A percentile compares a stretch with the other conserved stretches of the same genome.
These are phyloP conservation scores for Albizia julibrissin DNA, from an alignment of 306 rosid species.

Conservation along the genomic window DNA sequence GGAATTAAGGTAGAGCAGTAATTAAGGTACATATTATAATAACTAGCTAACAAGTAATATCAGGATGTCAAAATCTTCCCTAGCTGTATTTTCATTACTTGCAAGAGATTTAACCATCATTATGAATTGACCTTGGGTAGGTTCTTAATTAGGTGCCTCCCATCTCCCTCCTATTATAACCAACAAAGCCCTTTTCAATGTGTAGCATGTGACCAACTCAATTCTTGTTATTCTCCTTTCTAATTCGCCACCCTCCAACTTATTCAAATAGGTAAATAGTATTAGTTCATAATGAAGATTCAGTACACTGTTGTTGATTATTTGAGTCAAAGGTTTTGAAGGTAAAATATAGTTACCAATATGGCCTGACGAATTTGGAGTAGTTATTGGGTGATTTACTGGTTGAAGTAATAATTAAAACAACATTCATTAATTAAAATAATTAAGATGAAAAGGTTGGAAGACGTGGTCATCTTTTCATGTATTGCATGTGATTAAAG, in stretches of 20 bases:
- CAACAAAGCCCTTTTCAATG: slow-evolving; percentile 27
- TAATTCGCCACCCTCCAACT: neutral
- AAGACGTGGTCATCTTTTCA: neutral
- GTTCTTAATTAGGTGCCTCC: neutral
- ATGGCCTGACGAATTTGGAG: neutral
- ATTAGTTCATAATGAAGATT: neutral
- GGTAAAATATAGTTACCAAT: neutral
- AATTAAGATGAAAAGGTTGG: neutral
- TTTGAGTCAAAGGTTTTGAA: neutral
- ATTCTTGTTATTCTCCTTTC: neutral
- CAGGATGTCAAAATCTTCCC: neutral
- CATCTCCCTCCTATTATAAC: neutral
- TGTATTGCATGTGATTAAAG: slow-evolving; percentile 8
- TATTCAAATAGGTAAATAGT: neutral
- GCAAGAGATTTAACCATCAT: slow-evolving; percentile 10
- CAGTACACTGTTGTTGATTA: neutral
- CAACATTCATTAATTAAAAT: neutral
- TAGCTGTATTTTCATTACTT: slow-evolving; percentile 5
- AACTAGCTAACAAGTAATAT: neutral
- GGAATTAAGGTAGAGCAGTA: neutral
- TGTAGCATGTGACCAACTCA: neutral
- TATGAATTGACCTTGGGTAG: slow-evolving; percentile 1
- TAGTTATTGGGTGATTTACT: neutral
- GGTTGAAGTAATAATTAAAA: neutral
- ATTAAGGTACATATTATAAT: neutral